Base-by-base conservation (phyloP, 345 rosid genomes). In the Salix viminalis region DNA sequence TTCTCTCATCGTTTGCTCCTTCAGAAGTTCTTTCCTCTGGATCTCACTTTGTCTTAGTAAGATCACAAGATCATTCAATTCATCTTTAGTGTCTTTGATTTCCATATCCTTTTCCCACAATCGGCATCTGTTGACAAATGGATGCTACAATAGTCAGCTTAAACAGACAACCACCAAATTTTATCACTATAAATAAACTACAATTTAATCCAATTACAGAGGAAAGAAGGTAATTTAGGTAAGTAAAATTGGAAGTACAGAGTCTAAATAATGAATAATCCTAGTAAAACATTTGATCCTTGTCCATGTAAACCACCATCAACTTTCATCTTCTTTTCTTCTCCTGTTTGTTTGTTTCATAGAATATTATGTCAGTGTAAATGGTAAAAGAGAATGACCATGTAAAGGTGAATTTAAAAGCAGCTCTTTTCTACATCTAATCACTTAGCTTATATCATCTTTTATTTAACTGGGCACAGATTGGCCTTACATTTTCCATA, bases 41-140 rank as follows among this genome's bases (percentile, higher is more conserved):
- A 82, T 28, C 84, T 94, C 98, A 76, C 98, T 92, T 80, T 92
- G 94, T 56, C 86, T 82, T 77, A 91, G 65, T 72, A 94, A 77
- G 54, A 86, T 83, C 52, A 94, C 92, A 32, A 94, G 93, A 88
- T 94, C 98, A 84, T 90, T 91, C 61, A 94, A 84, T 73, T 92
- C 94, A 74, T 92, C 97, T 85, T 96, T 93, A 91, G 91, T 91
- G 85, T 93, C 97, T 82, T 86, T 92, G 81, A 90, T 87, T 76
- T 96, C 99, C 81, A 91, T 80, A 69, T 93, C 94, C 78, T 92
- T 96, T 81, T 93, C 99, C 99, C 98, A 96, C 75, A 86, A 34
- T 70, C 91, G 96, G 81, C 98, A 96, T 83, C 99, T 95, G 86
- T 76, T 77, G 14, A 24, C 30, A 71, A 82, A 46, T 46, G 50